These are phyloP conservation scores for Nematocida sp. DNA, from an alignment of 371 early-diverging fungal genomes.

Conservation along the genomic window DNA sequence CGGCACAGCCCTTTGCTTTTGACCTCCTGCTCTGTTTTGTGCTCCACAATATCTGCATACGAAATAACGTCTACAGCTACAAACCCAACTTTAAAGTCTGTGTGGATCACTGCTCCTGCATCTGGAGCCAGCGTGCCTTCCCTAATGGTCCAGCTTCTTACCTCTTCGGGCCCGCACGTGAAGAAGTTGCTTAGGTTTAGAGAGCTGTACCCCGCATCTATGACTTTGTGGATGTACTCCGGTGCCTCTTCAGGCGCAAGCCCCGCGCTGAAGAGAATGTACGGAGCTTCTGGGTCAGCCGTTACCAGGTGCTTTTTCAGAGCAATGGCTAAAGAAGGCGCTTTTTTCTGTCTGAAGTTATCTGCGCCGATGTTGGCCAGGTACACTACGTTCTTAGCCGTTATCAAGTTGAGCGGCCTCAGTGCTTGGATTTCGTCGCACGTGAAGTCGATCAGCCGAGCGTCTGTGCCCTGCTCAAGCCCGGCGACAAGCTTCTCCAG, in stretches of 20 bases:
- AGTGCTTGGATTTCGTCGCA: constrained; percentile 72
- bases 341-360: constrained; percentile 72
- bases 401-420: constrained; percentile 78
- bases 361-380: constrained; percentile 82
- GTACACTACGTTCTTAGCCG: constrained; percentile 92
- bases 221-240: constrained; percentile 71
- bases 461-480: constrained; percentile 75
- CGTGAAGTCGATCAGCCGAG: constrained; percentile 75
- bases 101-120: constrained; percentile 87
- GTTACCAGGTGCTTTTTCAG: constrained; percentile 56
- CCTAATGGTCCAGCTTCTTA: constrained; percentile 66
- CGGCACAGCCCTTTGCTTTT: constrained; percentile 84
- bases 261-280: constrained; percentile 47
- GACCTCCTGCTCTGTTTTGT: constrained; percentile 73
- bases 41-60: constrained; percentile 74
- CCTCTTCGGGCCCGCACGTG: constrained; percentile 83
- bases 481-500: constrained; percentile 69
- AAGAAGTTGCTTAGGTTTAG: constrained; percentile 86
- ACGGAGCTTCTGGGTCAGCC: constrained; percentile 52
- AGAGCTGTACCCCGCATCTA: constrained; percentile 78
- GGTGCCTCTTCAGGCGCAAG: constrained; percentile 67
- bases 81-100: constrained; percentile 86
- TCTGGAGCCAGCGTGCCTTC: constrained; percentile 80
- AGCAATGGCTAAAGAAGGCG: constrained; percentile 70
- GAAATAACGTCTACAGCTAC: constrained; percentile 91